Base-by-base conservation (phyloP, 768 basidiomycete species). In the Aureoboletus auriporus region DNA sequence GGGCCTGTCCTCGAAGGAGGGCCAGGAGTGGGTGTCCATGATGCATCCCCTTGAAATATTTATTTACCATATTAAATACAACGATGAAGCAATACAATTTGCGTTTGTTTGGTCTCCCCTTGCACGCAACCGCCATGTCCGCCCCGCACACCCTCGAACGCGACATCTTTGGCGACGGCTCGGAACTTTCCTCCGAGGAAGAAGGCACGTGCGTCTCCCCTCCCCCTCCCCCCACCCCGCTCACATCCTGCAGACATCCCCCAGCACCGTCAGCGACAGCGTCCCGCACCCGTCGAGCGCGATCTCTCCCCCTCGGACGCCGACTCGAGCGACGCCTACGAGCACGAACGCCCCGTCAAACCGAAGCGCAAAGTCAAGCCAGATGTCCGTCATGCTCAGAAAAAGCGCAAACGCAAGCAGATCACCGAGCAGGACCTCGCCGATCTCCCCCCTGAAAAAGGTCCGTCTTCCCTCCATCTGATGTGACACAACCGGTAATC, bases 131-230 rank as follows among this genome's bases (percentile, higher is more conserved):
- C 9, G 0, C 37, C 17, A 20, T 11, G 33, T 23, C 6, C 33
- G 3, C 0, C 0, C 5, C 8, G 20, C 61, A 66, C 31, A 60
- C 74, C 44, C 80, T 84, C 30, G 83, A 78, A 49, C 82, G 79
- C 43, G 83, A 85, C 59, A 84, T 91, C 49, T 93, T 92, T 60
- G 89, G 87, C 52, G 86, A 86, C 34, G 87, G 87, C 58, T 90
- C 89, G 4, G 92, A 94, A 53, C 79, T 91, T 8, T 91, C 89
- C 0, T 81, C 82, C 8, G 83, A 83, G 49, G 86, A 86, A 53
- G 84, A 88, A 33, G 81, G 62, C 40, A 54, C 46, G 61, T 52
- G 34, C 53, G 14, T 16, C 20, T 23, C 1, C 8, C 26, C 17
- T 12, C 8, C 4, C 33, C 20, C 14, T 6, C 3, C 40, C 2